phyloP scores from a whole-genome alignment of 257 asterid genomes.

The Solanum dulcamara region DNA sequence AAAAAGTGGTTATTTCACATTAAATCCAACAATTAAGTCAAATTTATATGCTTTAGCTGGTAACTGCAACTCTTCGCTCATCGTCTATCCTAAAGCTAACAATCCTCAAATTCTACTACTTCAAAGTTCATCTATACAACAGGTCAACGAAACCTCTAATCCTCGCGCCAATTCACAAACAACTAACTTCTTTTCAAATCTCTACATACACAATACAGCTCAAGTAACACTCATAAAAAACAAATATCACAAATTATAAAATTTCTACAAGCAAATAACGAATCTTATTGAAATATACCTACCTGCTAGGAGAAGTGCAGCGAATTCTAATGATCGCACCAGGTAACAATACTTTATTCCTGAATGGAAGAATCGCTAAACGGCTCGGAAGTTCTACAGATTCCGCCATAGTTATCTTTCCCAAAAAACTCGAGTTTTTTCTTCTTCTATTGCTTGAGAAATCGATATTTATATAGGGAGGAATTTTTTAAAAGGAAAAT shows the following conservation, averaged over 20 bases:
- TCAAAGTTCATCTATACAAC: neutral
- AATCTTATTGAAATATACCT: neutral
- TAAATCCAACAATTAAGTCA: neutral
- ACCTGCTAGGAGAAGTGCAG: constrained; percentile 98
- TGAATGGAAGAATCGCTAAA: constrained; percentile 85
- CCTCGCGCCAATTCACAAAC: neutral
- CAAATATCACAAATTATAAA: neutral
- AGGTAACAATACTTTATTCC: constrained; percentile 89
- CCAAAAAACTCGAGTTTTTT: neutral
- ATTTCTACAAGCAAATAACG: neutral
- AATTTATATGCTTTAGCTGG: neutral
- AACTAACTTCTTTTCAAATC: neutral
- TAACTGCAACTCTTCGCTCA: neutral
- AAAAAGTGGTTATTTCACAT: neutral
- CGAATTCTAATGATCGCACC: constrained; percentile 97
- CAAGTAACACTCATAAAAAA: neutral
- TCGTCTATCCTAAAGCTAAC: neutral
- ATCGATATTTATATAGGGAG: neutral
- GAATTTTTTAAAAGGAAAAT: neutral
- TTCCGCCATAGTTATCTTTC: constrained; percentile 50
- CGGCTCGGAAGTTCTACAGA: constrained; percentile 88
- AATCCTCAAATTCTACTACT: neutral
- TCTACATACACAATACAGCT: neutral
- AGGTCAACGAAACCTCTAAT: neutral
- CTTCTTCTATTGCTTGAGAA: neutral